phyloP scores from a whole-genome alignment of 2,329 filamentous ascomycete genomes.

The Fusarium nodosum region DNA sequence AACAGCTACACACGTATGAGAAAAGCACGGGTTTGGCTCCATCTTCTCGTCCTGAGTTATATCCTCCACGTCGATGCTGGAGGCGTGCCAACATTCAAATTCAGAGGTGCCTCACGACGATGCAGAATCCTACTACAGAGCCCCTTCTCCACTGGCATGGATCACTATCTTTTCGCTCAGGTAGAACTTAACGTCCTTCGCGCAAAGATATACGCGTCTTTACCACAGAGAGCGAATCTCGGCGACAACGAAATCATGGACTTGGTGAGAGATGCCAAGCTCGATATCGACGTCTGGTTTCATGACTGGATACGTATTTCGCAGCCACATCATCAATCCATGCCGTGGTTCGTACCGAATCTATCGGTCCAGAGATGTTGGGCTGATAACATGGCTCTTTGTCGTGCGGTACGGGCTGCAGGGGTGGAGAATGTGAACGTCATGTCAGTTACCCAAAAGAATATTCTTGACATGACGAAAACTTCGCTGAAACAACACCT shows the following conservation, averaged over 20 bases:
- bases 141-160: slow-evolving; percentile 16
- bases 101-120: slow-evolving; percentile 16
- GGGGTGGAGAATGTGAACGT: slow-evolving; percentile 27
- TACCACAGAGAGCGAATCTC: neutral
- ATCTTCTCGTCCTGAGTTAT: slow-evolving; percentile 15
- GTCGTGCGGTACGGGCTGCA: slow-evolving; percentile 15
- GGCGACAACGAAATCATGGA: slow-evolving; percentile 20
- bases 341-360: slow-evolving; percentile 29
- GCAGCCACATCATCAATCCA: neutral
- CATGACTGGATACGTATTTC: slow-evolving; percentile 30
- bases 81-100: slow-evolving; percentile 21
- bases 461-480: slow-evolving; percentile 17
- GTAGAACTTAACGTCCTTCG: slow-evolving; percentile 23
- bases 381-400: slow-evolving; percentile 31
- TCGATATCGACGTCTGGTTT: slow-evolving; percentile 26
- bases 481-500: slow-evolving; percentile 17
- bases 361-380: slow-evolving; percentile 18
- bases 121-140: slow-evolving; percentile 18
- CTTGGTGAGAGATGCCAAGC: slow-evolving; percentile 20
- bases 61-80: slow-evolving; percentile 25
- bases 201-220: slow-evolving; percentile 21
- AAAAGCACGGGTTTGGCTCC: slow-evolving; percentile 22
- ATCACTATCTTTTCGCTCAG: slow-evolving; percentile 26
- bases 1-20: slow-evolving; percentile 5
- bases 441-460: slow-evolving; percentile 13